phyloP scores from a whole-genome alignment of 306 rosid genomes.

The Vigna unguiculata region DNA sequence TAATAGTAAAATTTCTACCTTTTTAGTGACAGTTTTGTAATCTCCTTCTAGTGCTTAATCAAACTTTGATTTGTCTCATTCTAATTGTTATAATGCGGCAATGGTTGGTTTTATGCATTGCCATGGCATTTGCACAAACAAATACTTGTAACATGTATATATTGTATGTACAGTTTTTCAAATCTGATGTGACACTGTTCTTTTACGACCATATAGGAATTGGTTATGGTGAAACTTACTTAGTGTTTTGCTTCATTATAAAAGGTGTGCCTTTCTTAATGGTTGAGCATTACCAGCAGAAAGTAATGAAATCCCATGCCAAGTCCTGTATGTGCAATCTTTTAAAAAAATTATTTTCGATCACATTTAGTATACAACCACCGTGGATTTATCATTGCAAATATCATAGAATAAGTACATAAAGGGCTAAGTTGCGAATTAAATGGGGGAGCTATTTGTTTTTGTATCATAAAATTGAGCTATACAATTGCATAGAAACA shows the following conservation, averaged over 20 bases:
- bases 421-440: constrained; percentile 4
- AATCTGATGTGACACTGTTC: neutral
- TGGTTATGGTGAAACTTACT: neutral
- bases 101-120: neutral
- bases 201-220: neutral
- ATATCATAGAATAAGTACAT: neutral
- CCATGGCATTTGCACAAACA: neutral
- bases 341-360: neutral
- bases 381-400: neutral
- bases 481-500: neutral
- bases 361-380: neutral
- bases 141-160: neutral
- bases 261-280: neutral
- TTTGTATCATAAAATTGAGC: constrained; percentile 16
- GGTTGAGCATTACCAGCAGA: constrained; percentile 13
- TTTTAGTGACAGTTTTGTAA: neutral
- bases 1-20: neutral
- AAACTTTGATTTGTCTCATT: neutral
- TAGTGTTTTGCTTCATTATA: neutral
- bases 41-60: neutral
- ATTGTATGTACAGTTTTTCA: neutral
- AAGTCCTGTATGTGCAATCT: neutral
- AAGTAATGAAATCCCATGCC: constrained; percentile 2
- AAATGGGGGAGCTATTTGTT: neutral
- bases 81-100: too few relatives aligned